Evolutionary conservation across 495 filamentous ascomycete species (phyloP), one percentile per base, ranked within the genome.

Genomic region (Penicillium malachiteum): DNA sequence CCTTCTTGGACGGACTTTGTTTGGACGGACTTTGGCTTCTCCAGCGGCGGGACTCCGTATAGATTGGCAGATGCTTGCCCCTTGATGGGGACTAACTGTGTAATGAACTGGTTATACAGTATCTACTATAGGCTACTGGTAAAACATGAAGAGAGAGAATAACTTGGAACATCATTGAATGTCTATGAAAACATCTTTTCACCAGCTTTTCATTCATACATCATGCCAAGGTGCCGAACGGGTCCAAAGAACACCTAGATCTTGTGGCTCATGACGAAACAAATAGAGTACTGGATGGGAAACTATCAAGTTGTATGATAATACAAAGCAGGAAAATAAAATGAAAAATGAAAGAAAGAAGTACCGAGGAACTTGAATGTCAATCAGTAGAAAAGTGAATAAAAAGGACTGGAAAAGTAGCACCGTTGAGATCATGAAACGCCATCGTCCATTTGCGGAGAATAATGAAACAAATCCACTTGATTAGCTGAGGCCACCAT

Each of bases 401-500:
- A 50, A 55, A 54, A 16, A 51, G 37, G 34, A 31, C 12, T 7
- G 21, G 12, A 37, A 46, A 37, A 30, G 26, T 10, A 54, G 11
- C 17, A 54, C 32, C 32, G 17, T 5, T 26, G 31, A 58, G 43
- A 57, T 50, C 48, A 58, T 31, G 17, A n/a, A 69, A 74, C 71
- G 68, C 71, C 71, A 30, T 57, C 51, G 58, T 62, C 65, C 62
- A 62, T 59, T 63, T 57, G 55, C 58, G 26, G 16, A 7, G 12
- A 67, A 45, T 65, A 62, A 43, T 55, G 41, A 38, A 54, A 65
- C 21, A 62, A 50, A 55, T 31, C 46, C 63, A 50, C 32, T 47
- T 32, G 21, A 44, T 56, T 67, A 72, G 54, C 56, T 60, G 42
- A 77, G 64, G 13, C 74, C 81, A n/a, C 78, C 78, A 46, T 88